Conservation (phyloP, 306 rosid genomes). For the Vigna radiata region DNA sequence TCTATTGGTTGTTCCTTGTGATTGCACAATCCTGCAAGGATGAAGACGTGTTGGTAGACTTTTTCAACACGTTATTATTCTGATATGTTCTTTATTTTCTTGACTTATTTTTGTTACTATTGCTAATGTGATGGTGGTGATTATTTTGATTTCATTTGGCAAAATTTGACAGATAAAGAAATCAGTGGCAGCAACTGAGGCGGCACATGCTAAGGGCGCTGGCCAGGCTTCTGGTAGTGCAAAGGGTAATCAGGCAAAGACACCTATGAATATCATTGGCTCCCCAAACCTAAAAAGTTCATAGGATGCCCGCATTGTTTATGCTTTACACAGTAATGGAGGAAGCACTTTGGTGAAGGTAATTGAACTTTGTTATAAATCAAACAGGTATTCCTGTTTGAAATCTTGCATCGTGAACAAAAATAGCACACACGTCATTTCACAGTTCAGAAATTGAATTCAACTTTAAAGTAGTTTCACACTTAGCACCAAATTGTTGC, state of each 20-base stretch:
- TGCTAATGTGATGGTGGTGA: not conserved
- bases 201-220: conserved; percentile 59
- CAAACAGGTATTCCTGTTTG: conserved; percentile 25
- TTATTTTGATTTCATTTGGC: not conserved
- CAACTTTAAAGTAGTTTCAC: not conserved
- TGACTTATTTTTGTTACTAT: conserved; percentile 14
- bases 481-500: conserved; percentile 16
- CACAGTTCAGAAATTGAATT: conserved; percentile 21
- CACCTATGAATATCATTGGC: conserved; percentile 66
- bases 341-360: conserved; percentile 49
- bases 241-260: conserved; percentile 70
- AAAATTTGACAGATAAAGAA: conserved; percentile 91
- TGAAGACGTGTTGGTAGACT: not conserved
- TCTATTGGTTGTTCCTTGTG: conserved; percentile 18
- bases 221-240: conserved; percentile 85
- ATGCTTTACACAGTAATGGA: conserved; percentile 17
- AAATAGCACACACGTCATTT: conserved; percentile 9
- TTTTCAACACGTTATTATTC: not conserved
- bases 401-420: conserved; percentile 24
- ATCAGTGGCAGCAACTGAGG: conserved; percentile 72
- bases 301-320: conserved; percentile 46
- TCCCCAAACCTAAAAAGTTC: conserved; percentile 58
- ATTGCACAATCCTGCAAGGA: conserved; percentile 4
- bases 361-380: conserved; percentile 19
- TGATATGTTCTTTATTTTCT: conserved; percentile 11